Base-by-base conservation (phyloP, 805 yeast species). In the Ogataea paradorogensis region DNA sequence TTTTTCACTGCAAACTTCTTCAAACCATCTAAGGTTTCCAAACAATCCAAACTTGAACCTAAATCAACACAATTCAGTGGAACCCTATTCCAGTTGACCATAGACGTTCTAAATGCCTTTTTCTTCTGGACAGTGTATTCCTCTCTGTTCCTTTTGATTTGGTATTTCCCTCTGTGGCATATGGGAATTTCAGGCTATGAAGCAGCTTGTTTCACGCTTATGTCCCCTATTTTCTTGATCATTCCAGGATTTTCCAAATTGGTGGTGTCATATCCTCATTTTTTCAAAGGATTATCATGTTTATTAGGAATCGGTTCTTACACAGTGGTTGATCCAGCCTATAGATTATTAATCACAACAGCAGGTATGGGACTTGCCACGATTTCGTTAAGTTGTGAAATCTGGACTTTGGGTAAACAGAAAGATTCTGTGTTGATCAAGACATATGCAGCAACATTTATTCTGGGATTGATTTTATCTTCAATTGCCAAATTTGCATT, bases 181-280 rank as follows among this genome's bases (percentile, higher is more conserved):
- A 89, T 93, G 97, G 98, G 97, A 6, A 83, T 93, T 31, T 84
- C 95, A 2, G 99, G 99, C 4, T 90, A 85, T 59, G 99, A 93
- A 64, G 84, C 84, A 0, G 73, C 80, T 3, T 69, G 87, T 33
- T 56, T 78, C 6, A 65, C 79, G 15, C 66, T 80, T 27, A 38
- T 79, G 9, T 72, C 84, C 3, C 88, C 95, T 10, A 14, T 51
- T 10, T 20, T 57, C 8, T 42, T 60, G 10, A 18, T 33, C 1
- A 33, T 51, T 20, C 69, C 72, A 1, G 53, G 53, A 7, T 15
- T 69, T 3, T 66, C 73, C 41, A 48, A 48, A 7, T 45, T 73
- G 8, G 65, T 75, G 31, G 56, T 63, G 3, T 39, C 48, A 3
- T 58, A 56, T 46, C 88, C 90, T 10, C 76, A 71, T 46, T 38